phyloP scores from a whole-genome alignment of 495 filamentous ascomycete species.

The Penicillium paradoxum region DNA sequence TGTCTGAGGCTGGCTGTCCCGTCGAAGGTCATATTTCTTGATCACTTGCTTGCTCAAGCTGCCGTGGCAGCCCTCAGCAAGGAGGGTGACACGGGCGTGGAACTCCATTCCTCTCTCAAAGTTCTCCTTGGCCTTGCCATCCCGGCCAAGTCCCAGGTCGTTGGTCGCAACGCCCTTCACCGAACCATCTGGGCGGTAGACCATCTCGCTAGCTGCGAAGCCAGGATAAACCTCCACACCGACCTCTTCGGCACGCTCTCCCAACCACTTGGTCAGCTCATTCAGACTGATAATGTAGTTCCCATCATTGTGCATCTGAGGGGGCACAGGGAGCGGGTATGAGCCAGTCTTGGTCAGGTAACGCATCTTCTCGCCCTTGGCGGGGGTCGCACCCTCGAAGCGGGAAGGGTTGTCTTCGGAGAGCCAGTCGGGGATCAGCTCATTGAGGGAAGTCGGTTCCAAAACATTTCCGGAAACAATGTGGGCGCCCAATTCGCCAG shows the following conservation, averaged over 20 bases:
- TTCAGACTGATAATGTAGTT: conserved; percentile 97
- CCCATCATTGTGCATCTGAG: conserved; percentile 97
- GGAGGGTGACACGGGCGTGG: conserved; percentile 87
- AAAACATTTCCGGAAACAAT: conserved; percentile 95
- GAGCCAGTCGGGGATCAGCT: conserved; percentile 92
- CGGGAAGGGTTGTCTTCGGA: conserved; percentile 76
- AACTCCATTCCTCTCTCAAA: conserved; percentile 99
- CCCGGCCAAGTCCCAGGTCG: conserved; percentile 76
- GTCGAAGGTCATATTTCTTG: conserved; percentile 88
- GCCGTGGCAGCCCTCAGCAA: conserved; percentile 94
- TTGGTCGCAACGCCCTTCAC: conserved; percentile 96
- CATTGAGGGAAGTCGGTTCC: conserved; percentile 81
- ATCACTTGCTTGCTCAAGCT: conserved; percentile 93
- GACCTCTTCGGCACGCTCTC: conserved; percentile 88
- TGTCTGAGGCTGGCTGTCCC: conserved; percentile 87
- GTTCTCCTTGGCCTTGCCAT: conserved; percentile 80
- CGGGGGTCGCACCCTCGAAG: conserved; percentile 80
- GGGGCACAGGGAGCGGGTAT: conserved; percentile 78
- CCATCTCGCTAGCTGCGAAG: conserved; percentile 88
- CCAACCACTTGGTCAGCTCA: conserved; percentile 90
- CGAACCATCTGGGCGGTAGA: conserved; percentile 80
- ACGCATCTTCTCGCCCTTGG: conserved; percentile 80
- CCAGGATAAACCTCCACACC: conserved; percentile 99
- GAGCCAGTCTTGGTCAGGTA: conserved; percentile 82
- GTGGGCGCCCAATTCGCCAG: conserved; percentile 90